A percentile compares a stretch with the other conserved stretches of the same genome.
phyloP scores from a whole-genome alignment of 2,329 filamentous ascomycete species.

The Hypomyces rosellus region DNA sequence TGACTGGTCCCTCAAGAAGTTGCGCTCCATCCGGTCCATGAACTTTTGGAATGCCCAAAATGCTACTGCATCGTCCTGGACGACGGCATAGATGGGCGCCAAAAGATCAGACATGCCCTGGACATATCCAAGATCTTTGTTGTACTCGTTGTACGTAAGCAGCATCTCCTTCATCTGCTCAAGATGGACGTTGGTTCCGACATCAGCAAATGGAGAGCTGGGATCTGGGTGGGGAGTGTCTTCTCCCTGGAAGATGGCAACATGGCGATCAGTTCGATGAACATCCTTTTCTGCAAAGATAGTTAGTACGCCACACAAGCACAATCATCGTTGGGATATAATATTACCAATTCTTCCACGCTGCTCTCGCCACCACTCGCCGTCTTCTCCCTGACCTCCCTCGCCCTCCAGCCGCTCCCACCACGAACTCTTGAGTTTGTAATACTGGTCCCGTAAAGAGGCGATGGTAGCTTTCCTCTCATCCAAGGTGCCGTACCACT shows the following conservation, averaged over 20 bases:
- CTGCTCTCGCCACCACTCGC: slow-evolving; percentile 97
- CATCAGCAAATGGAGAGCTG: slow-evolving; percentile 85
- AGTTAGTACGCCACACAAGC: slow-evolving; percentile 13
- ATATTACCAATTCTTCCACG: slow-evolving; percentile 81
- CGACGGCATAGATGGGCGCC: slow-evolving; percentile 90
- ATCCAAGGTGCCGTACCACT: slow-evolving; percentile 85
- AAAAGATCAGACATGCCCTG: slow-evolving; percentile 98
- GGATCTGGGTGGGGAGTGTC: slow-evolving; percentile 96
- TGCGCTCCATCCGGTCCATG: slow-evolving; percentile 97
- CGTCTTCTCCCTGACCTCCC: slow-evolving; percentile 69
- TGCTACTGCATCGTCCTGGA: slow-evolving; percentile 93
- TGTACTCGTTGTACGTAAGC: slow-evolving; percentile 97
- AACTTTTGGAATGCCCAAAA: slow-evolving; percentile 96
- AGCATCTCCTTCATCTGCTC: slow-evolving; percentile 99
- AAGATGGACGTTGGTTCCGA: slow-evolving; percentile 92
- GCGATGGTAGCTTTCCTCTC: slow-evolving; percentile 80
- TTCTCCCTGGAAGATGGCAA: slow-evolving; percentile 93
- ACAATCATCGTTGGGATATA: not conserved
- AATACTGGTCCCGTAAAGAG: slow-evolving; percentile 85
- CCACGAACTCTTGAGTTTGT: slow-evolving; percentile 89
- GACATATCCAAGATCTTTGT: slow-evolving; percentile 90
- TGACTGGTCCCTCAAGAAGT: slow-evolving; percentile 91
- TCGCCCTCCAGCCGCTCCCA: slow-evolving; percentile 90
- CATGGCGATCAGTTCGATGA: slow-evolving; percentile 88
- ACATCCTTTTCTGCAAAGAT: slow-evolving; percentile 82